These are phyloP conservation scores for Ogataea neopini DNA, from an alignment of 805 yeast species.

Conservation along the genomic window DNA sequence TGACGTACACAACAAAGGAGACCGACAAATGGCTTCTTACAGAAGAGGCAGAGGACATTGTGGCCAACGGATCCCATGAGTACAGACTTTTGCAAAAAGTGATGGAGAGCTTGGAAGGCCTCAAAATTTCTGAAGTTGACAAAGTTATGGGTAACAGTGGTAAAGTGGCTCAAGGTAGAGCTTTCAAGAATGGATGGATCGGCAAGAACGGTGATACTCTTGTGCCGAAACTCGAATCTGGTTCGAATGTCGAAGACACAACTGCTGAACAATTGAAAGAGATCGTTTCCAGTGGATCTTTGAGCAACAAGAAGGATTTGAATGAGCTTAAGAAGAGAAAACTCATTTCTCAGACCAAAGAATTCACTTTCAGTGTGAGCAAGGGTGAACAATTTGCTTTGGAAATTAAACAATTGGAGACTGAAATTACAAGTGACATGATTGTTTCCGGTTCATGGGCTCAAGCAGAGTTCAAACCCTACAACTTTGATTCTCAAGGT, in stretches of 20 bases:
- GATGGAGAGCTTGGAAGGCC: conserved; percentile 69
- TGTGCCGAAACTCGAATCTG: conserved; percentile 55
- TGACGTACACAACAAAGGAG: conserved; percentile 71
- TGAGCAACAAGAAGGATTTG: conserved; percentile 61
- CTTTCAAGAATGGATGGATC: conserved; percentile 97
- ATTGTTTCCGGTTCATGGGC: conserved; percentile 80
- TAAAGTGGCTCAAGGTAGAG: conserved; percentile 93
- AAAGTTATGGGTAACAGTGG: conserved; percentile 80
- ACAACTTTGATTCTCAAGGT: conserved; percentile 96
- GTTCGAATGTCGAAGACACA: conserved; percentile 57
- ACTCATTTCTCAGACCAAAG: conserved; percentile 68
- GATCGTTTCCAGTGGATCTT: conserved; percentile 56
- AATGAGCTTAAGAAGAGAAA: conserved; percentile 93
- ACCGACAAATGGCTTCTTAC: conserved; percentile 74
- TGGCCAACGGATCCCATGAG: conserved; percentile 87
- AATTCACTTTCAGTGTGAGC: conserved; percentile 67
- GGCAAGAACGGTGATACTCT: conserved; percentile 81
- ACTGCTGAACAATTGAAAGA: conserved; percentile 64
- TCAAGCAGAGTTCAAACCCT: conserved; percentile 83
- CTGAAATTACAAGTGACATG: conserved; percentile 96
- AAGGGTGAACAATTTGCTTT: conserved; percentile 87
- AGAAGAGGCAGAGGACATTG: conserved; percentile 78
- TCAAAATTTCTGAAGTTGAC: conserved; percentile 76
- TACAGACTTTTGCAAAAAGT: conserved; percentile 75
- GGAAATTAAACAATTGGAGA: conserved; percentile 77